phyloP scores from a whole-genome alignment of 345 rosid genomes.

The Salix koriyanagi region DNA sequence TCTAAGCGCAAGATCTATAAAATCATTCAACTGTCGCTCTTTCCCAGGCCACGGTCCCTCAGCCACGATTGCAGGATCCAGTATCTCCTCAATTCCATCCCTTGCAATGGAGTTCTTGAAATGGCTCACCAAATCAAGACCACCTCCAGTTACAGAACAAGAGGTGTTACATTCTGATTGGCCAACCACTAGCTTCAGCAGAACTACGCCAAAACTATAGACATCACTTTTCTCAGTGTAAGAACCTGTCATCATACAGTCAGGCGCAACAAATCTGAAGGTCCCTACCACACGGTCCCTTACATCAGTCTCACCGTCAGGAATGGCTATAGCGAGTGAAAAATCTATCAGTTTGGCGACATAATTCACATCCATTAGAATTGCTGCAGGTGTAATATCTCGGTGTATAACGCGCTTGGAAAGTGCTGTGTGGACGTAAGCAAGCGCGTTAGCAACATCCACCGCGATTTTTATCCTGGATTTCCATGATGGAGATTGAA shows the following conservation, averaged over 20 bases:
- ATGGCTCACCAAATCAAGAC: too few relatives aligned
- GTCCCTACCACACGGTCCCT: too few relatives aligned
- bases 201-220: too few relatives aligned
- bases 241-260: too few relatives aligned
- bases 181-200: too few relatives aligned
- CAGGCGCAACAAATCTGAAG: too few relatives aligned
- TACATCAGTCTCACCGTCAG: too few relatives aligned
- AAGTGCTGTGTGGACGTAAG: background rate
- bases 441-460: background rate
- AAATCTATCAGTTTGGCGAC: background rate
- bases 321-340: background rate
- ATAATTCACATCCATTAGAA: background rate
- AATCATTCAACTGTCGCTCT: conserved; percentile 6
- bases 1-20: background rate
- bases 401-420: background rate
- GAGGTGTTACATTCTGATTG: too few relatives aligned
- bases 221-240: too few relatives aligned
- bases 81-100: background rate
- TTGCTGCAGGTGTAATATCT: background rate
- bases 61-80: conserved; percentile 8
- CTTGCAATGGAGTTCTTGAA: background rate
- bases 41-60: conserved; percentile 10
- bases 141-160: too few relatives aligned
- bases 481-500: background rate
- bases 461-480: background rate